Percentiles rank a stretch among this genome's conserved stretches.
phyloP scores from a whole-genome alignment of 2,329 filamentous ascomycete species.

The Ceratocystis lukuohia region DNA sequence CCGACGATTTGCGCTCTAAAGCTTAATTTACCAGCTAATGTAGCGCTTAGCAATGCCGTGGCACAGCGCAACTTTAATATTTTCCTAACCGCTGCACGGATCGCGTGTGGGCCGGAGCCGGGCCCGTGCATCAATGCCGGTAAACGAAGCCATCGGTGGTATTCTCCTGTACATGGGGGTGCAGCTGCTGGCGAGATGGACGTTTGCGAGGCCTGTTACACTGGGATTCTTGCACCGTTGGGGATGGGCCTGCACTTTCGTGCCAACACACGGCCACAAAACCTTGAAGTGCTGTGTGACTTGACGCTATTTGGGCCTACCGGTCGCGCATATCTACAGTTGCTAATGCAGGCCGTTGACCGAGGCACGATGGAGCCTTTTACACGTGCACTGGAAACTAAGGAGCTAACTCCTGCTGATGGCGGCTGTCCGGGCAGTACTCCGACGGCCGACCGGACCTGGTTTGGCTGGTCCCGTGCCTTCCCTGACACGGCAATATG shows the following conservation, averaged over 20 bases:
- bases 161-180: slow-evolving; percentile 22
- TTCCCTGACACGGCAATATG: slow-evolving; percentile 24
- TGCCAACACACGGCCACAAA: slow-evolving; percentile 19
- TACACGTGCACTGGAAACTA: slow-evolving; percentile 21
- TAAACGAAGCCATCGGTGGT: slow-evolving; percentile 27
- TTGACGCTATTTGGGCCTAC: slow-evolving; percentile 24
- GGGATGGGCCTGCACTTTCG: slow-evolving; percentile 25
- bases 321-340: slow-evolving; percentile 23
- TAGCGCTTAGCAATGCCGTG: slow-evolving; percentile 24
- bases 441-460: slow-evolving; percentile 22
- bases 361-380: slow-evolving; percentile 26
- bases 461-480: slow-evolving; percentile 28
- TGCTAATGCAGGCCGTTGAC: slow-evolving; percentile 26
- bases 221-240: slow-evolving; percentile 24
- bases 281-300: slow-evolving; percentile 24
- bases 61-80: slow-evolving; percentile 23
- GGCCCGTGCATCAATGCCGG: slow-evolving; percentile 26
- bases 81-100: slow-evolving; percentile 24
- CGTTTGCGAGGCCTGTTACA: slow-evolving; percentile 28
- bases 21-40: slow-evolving; percentile 21
- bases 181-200: slow-evolving; percentile 22
- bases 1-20: slow-evolving; percentile 23
- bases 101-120: slow-evolving; percentile 21
- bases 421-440: not conserved
- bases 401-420: not conserved